A percentile compares a stretch with the other conserved stretches of the same genome.
Evolutionary conservation across 345 rosid genomes (phyloP).

Genomic region (Lepidium didymum): DNA sequence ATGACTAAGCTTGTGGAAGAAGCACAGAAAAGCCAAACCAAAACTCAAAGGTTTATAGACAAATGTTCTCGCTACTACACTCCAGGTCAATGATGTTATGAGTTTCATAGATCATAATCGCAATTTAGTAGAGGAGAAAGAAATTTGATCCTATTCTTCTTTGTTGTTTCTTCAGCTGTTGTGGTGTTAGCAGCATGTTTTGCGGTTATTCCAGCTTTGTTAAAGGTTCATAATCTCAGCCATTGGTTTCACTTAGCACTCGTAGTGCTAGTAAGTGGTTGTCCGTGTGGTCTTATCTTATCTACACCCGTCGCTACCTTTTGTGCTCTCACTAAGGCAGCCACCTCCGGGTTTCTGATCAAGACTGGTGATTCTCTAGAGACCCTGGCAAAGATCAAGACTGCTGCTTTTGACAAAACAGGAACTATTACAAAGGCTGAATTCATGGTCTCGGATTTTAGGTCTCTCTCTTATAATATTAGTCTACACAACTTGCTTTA

Average conservation of each 20-base stretch:
- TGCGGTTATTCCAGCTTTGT: conserved; percentile 43
- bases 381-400: conserved; percentile 56
- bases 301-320: conserved; percentile 89
- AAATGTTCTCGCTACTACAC: conserved; percentile 66
- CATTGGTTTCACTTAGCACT: conserved; percentile 72
- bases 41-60: conserved; percentile 68
- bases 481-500: conserved; percentile 36
- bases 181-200: conserved; percentile 42
- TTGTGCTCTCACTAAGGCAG: conserved; percentile 84
- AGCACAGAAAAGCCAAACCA: conserved; percentile 77
- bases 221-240: conserved; percentile 30
- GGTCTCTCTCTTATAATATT: conserved; percentile 32
- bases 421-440: conserved; percentile 89
- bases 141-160: not conserved
- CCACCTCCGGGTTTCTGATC: conserved; percentile 65
- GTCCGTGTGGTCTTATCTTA: conserved; percentile 83
- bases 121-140: not conserved
- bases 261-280: conserved; percentile 78
- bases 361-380: conserved; percentile 79
- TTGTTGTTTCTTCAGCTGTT: conserved; percentile 37
- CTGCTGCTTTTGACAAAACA: conserved; percentile 74
- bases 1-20: conserved; percentile 90
- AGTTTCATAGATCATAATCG: not conserved
- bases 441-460: conserved; percentile 56
- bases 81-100: conserved; percentile 45